These are phyloP conservation scores for Sugiyamaella smithiae DNA, from an alignment of 805 yeast species.

Conservation along the genomic window DNA sequence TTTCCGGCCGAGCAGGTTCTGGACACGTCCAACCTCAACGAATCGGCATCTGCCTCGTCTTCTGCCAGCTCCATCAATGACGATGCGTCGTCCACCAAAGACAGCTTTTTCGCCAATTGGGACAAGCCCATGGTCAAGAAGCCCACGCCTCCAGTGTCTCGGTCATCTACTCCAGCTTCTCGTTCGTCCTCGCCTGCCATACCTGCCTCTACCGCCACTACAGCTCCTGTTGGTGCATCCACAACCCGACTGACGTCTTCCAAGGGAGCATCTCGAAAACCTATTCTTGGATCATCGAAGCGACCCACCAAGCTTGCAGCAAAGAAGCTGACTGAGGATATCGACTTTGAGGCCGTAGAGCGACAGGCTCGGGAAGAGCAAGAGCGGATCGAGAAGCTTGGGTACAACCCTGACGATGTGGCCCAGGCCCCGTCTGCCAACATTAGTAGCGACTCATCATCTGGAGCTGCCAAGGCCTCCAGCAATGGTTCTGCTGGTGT, in stretches of 20 bases:
- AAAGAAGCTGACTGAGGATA: constrained; percentile 41
- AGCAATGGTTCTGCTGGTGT: background rate
- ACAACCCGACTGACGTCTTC: constrained; percentile 16
- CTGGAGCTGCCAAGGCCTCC: background rate
- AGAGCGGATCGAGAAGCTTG: constrained; percentile 52
- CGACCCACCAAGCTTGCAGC: constrained; percentile 29
- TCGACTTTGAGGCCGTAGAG: constrained; percentile 66
- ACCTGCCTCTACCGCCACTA: constrained; percentile 1
- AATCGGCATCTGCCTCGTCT: constrained; percentile 22
- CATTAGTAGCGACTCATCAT: constrained; percentile 6
- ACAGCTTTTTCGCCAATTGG: constrained; percentile 92
- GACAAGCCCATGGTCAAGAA: constrained; percentile 61
- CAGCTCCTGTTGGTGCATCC: constrained; percentile 19
- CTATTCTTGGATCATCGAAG: constrained; percentile 33
- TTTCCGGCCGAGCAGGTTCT: constrained; percentile 74
- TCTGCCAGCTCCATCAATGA: constrained; percentile 17
- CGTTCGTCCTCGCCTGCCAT: constrained; percentile 23
- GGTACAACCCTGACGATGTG: constrained; percentile 40
- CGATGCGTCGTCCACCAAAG: constrained; percentile 37
- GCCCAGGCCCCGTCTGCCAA: constrained; percentile 4
- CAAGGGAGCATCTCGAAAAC: constrained; percentile 9
- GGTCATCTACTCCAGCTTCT: constrained; percentile 33
- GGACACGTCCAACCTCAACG: constrained; percentile 41
- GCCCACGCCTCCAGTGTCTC: constrained; percentile 44
- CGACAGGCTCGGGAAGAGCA: constrained; percentile 81